These are phyloP conservation scores for Fusarium sp. DNA, from an alignment of 2,329 filamentous ascomycete genomes.

Conservation along the genomic window DNA sequence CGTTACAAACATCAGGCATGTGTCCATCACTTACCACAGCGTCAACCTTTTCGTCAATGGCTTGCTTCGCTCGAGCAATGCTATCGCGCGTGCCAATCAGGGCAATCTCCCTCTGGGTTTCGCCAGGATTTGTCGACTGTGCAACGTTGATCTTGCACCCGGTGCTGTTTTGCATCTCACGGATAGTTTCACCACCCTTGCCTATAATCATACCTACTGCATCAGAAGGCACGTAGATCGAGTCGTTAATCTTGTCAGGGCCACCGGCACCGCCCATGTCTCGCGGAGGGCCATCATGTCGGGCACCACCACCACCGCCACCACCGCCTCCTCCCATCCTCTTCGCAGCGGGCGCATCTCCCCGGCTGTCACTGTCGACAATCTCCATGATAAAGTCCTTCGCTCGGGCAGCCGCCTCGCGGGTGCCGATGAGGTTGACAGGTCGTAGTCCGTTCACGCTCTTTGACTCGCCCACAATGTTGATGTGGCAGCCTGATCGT, in stretches of 20 bases:
- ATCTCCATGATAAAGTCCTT: conserved; percentile 94
- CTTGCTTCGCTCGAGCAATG: conserved; percentile 83
- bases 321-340: conserved; percentile 37
- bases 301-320: conserved; percentile 39
- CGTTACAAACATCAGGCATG: background rate
- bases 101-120: conserved; percentile 87
- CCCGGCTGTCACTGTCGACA: conserved; percentile 87
- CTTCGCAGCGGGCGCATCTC: conserved; percentile 55
- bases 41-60: conserved; percentile 93
- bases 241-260: conserved; percentile 81
- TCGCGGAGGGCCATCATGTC: conserved; percentile 48
- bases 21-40: conserved; percentile 74
- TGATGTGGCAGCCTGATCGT: conserved; percentile 92
- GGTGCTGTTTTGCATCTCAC: conserved; percentile 88
- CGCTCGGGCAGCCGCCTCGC: conserved; percentile 78
- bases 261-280: conserved; percentile 56
- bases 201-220: conserved; percentile 97
- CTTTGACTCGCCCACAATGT: conserved; percentile 93
- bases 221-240: conserved; percentile 87
- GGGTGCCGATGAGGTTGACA: conserved; percentile 88
- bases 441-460: conserved; percentile 90
- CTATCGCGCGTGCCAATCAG: conserved; percentile 82
- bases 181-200: conserved; percentile 93
- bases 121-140: conserved; percentile 80
- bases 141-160: conserved; percentile 97